These are phyloP conservation scores for Halocafeteria seosinensis DNA, from an alignment of 108 stramenopile genomes.

Conservation along the genomic window DNA sequence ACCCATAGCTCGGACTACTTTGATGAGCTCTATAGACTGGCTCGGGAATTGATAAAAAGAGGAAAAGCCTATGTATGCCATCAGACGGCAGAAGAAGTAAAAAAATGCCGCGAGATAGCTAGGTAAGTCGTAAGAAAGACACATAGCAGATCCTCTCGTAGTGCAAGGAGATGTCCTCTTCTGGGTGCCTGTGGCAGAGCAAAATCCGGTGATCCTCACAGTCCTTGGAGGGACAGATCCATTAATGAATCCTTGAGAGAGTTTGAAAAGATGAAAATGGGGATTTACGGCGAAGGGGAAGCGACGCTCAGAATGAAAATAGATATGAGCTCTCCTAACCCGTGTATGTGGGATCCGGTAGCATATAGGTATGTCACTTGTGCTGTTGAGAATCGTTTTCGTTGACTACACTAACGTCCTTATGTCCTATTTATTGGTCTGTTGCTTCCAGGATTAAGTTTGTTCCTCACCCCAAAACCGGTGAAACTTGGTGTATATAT, in stretches of 20 bases:
- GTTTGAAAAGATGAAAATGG: constrained; percentile 73
- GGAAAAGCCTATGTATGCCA: constrained; percentile 94
- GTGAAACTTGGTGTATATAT: constrained; percentile 92
- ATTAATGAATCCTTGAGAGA: constrained; percentile 66
- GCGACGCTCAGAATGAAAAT: constrained; percentile 89
- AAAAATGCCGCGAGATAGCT: constrained; percentile 69
- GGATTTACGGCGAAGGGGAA: constrained; percentile 66
- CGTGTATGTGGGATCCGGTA: constrained; percentile 77
- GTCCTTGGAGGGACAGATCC: constrained; percentile 45
- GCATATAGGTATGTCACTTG: no score
- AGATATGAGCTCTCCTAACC: constrained; percentile 80
- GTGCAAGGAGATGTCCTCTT: neutral
- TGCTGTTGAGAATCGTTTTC: neutral
- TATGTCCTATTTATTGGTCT: no score
- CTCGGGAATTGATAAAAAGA: constrained; percentile 59
- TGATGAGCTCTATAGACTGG: constrained; percentile 60
- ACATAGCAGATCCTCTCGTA: no score
- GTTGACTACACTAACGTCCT: neutral
- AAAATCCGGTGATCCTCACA: constrained; percentile 15
- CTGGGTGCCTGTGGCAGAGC: no score
- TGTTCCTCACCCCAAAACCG: constrained; percentile 79
- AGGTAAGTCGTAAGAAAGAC: no score
- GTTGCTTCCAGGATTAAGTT: constrained; percentile 91
- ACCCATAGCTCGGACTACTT: constrained; percentile 87
- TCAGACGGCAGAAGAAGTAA: constrained; percentile 79